Conservation (phyloP, 2,329 filamentous ascomycete species). For the Neofusicoccum umdonicola region DNA sequence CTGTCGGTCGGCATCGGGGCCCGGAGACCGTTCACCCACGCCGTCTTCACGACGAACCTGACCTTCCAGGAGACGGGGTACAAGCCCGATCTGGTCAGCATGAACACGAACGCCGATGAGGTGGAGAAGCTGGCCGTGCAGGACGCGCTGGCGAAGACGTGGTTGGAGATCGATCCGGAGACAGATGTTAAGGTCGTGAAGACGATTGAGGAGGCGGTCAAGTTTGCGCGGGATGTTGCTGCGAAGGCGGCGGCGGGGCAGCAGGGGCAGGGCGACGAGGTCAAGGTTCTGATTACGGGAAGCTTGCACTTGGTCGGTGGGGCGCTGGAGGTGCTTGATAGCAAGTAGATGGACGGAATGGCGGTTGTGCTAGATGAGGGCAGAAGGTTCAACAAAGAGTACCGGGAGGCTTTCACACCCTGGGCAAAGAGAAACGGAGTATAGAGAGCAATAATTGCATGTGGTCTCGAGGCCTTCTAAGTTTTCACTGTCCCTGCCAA, state of each 20-base stretch:
- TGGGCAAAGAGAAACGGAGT: no score
- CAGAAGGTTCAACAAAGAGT: no score
- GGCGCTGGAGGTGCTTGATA: slow-evolving; percentile 69
- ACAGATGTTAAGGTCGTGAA: slow-evolving; percentile 55
- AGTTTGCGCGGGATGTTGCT: slow-evolving; percentile 48
- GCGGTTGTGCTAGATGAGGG: not conserved
- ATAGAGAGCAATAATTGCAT: no score
- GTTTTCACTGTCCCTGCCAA: no score
- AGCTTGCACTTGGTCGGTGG: slow-evolving; percentile 83
- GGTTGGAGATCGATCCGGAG: slow-evolving; percentile 46
- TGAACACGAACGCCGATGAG: slow-evolving; percentile 59
- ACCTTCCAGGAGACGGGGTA: slow-evolving; percentile 62
- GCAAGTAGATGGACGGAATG: not conserved
- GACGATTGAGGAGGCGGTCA: slow-evolving; percentile 70
- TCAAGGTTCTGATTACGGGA: slow-evolving; percentile 73
- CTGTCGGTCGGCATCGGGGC: slow-evolving; percentile 44
- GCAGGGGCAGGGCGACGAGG: slow-evolving; percentile 36
- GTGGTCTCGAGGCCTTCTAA: no score
- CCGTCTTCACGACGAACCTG: slow-evolving; percentile 78
- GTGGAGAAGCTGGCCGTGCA: slow-evolving; percentile 64
- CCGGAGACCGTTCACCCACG: slow-evolving; percentile 62
- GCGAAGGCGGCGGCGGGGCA: slow-evolving; percentile 26
- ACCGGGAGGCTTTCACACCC: no score
- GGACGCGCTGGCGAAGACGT: slow-evolving; percentile 59
- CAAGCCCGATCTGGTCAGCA: slow-evolving; percentile 61